Conservation (phyloP, 2,329 filamentous ascomycete species). For the Venturia effusa region DNA sequence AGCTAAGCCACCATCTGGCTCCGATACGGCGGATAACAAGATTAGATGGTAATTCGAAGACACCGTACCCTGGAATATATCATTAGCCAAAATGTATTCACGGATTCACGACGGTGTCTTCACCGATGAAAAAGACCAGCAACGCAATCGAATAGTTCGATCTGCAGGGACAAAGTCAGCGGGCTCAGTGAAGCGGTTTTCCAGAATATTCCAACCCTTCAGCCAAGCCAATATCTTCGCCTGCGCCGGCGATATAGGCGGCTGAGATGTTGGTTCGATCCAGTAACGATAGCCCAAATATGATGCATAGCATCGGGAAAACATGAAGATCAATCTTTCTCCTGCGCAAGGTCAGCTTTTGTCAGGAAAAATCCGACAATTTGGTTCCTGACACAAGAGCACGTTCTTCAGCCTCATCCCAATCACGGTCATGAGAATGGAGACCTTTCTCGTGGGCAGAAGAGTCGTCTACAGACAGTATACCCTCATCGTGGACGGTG, state of each 20-base stretch:
- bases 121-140: constrained; percentile 17
- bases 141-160: constrained; percentile 14
- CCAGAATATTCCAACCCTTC: not conserved
- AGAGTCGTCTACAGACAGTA: not conserved
- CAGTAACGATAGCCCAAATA: constrained; percentile 14
- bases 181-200: constrained; percentile 13
- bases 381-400: not conserved
- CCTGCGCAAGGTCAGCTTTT: not conserved
- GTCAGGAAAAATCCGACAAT: not conserved
- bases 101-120: constrained; percentile 2
- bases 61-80: not conserved
- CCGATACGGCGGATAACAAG: constrained; percentile 13
- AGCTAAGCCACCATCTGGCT: constrained; percentile 18
- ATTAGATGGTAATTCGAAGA: constrained; percentile 12
- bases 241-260: constrained; percentile 20
- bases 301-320: constrained; percentile 20
- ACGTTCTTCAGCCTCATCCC: not conserved
- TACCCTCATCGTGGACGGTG: not conserved
- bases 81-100: not conserved
- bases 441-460: not conserved
- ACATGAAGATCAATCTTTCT: constrained; percentile 21
- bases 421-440: not conserved
- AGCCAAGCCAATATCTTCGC: constrained; percentile 13
- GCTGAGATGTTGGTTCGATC: constrained; percentile 15
- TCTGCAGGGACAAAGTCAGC: not conserved